Conservation (phyloP, 345 rosid genomes). For the Pistacia integerrima region DNA sequence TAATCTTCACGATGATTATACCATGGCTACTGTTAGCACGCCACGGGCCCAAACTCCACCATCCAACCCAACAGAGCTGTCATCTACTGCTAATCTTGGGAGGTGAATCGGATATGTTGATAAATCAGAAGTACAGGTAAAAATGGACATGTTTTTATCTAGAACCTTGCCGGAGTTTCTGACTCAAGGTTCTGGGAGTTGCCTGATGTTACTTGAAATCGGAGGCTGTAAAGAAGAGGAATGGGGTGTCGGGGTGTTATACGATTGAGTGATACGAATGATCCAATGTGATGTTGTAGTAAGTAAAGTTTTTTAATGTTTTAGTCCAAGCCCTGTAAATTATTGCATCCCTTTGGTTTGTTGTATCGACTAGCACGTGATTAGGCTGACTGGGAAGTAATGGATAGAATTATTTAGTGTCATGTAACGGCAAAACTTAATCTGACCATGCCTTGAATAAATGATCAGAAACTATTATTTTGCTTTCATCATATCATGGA, state of each 20-base stretch:
- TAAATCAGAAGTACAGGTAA: background rate
- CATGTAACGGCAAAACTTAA: conserved; percentile 15
- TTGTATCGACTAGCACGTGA: conserved; percentile 5
- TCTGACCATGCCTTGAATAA: background rate
- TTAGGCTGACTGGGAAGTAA: background rate
- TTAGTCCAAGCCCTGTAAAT: conserved; percentile 33
- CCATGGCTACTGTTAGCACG: conserved; percentile 37
- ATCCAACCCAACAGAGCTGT: conserved; percentile 39
- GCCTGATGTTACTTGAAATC: conserved; percentile 16
- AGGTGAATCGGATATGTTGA: conserved; percentile 25
- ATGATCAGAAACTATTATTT: background rate
- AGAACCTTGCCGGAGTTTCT: background rate
- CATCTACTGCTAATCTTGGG: conserved; percentile 34
- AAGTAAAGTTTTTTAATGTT: conserved; percentile 21
- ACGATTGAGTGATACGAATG: conserved; percentile 25
- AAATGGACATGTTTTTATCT: background rate
- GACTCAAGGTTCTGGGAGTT: conserved; percentile 15
- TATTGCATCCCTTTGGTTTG: conserved; percentile 4
- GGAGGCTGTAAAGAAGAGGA: conserved; percentile 6
- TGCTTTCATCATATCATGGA: background rate
- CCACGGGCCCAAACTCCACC: conserved; percentile 66
- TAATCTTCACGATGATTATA: conserved; percentile 41
- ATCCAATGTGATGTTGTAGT: conserved; percentile 14
- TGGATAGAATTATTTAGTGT: conserved; percentile 7
- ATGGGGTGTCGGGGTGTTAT: conserved; percentile 28